phyloP scores from a whole-genome alignment of 352 stramenopile species.

The Thraustochytrium sp. region DNA sequence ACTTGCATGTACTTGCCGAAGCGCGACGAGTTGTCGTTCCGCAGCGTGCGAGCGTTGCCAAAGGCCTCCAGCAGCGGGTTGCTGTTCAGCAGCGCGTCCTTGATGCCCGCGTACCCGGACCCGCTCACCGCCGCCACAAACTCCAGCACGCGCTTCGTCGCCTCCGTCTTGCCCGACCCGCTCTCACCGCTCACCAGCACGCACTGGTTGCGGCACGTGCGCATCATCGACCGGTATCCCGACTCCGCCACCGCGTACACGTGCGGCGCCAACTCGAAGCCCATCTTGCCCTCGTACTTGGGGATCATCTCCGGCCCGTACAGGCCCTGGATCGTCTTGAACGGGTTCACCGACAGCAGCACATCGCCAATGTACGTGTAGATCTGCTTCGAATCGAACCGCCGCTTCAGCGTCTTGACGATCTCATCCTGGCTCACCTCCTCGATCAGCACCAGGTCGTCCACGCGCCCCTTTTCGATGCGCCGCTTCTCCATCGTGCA shows the following conservation, averaged over 20 bases:
- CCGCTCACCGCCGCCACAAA: conserved; percentile 69
- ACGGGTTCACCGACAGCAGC: conserved; percentile 65
- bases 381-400: conserved; percentile 70
- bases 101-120: conserved; percentile 53
- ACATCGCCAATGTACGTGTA: conserved; percentile 83
- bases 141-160: conserved; percentile 87
- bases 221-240: conserved; percentile 71
- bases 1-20: conserved; percentile 98
- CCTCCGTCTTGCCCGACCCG: conserved; percentile 92
- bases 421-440: conserved; percentile 46
- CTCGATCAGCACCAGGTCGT: conserved; percentile 41
- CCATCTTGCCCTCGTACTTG: conserved; percentile 53
- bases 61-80: conserved; percentile 98
- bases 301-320: conserved; percentile 48
- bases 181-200: conserved; percentile 83
- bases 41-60: conserved; percentile 93
- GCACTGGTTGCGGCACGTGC: conserved; percentile 72
- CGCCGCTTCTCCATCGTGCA: conserved; percentile 41
- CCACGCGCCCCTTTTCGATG: conserved; percentile 40
- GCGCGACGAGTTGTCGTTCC: conserved; percentile 91
- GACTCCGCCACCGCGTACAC: conserved; percentile 81
- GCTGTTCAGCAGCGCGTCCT: conserved; percentile 76
- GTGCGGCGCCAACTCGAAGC: conserved; percentile 68
- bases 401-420: conserved; percentile 56
- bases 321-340: conserved; percentile 52